Conservation (phyloP, 805 yeast species). For the Saccharomycopsis sp. region DNA sequence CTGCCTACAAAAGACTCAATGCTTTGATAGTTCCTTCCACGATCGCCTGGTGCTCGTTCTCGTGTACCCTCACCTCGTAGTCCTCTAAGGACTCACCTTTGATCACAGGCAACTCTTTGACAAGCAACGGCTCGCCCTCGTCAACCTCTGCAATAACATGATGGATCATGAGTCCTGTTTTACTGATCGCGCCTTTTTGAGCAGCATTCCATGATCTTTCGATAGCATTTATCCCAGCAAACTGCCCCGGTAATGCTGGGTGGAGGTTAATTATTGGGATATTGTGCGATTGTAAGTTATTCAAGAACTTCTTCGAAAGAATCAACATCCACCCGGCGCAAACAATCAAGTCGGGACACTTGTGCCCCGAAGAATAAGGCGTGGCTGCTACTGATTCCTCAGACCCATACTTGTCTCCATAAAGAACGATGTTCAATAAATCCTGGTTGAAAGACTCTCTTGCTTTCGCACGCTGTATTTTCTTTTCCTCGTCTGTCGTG, state of each 20-base stretch:
- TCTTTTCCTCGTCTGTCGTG: slow-evolving; percentile 44
- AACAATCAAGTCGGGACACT: slow-evolving; percentile 76
- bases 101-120: slow-evolving; percentile 64
- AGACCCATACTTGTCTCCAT: slow-evolving; percentile 38
- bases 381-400: slow-evolving; percentile 29
- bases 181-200: slow-evolving; percentile 65
- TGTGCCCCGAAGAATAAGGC: slow-evolving; percentile 27
- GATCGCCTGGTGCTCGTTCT: slow-evolving; percentile 80
- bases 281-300: slow-evolving; percentile 50
- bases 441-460: slow-evolving; percentile 73
- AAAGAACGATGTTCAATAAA: slow-evolving; percentile 59
- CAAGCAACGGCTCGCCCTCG: slow-evolving; percentile 82
- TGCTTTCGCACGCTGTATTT: slow-evolving; percentile 47
- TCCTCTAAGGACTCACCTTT: slow-evolving; percentile 72
- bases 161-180: slow-evolving; percentile 95
- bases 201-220: slow-evolving; percentile 96
- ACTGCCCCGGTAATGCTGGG: slow-evolving; percentile 95
- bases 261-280: slow-evolving; percentile 87
- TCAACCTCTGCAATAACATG: slow-evolving; percentile 95
- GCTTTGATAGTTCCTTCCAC: slow-evolving; percentile 83
- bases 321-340: slow-evolving; percentile 99
- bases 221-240: slow-evolving; percentile 95
- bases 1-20: slow-evolving; percentile 25
- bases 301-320: slow-evolving; percentile 67
- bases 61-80: slow-evolving; percentile 79